Evolutionary conservation across 495 filamentous ascomycete species (phyloP).

Genomic region (Recurvomyces mirabilis): DNA sequence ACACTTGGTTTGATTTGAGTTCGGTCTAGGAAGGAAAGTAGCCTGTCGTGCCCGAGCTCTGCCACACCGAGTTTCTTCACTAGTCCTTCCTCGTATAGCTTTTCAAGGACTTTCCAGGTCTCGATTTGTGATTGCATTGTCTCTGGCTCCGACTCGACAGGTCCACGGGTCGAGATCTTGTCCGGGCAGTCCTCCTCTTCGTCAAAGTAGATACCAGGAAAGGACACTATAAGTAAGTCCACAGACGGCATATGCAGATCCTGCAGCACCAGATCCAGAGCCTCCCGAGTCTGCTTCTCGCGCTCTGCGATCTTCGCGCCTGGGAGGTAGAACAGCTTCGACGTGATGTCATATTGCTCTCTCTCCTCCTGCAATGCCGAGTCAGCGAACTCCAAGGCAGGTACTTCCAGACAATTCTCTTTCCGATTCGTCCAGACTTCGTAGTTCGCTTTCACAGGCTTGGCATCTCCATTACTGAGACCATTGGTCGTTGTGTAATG

Average conservation of each 20-base stretch:
- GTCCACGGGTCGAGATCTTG: conserved; percentile 21
- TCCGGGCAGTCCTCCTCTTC: conserved; percentile 60
- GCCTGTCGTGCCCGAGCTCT: conserved; percentile 77
- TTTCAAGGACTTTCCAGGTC: conserved; percentile 64
- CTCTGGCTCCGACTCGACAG: conserved; percentile 41
- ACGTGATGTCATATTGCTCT: conserved; percentile 78
- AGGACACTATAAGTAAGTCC: conserved; percentile 84
- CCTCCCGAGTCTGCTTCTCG: conserved; percentile 57
- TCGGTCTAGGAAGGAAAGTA: conserved; percentile 52
- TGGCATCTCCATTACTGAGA: not conserved
- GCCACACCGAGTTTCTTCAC: conserved; percentile 70
- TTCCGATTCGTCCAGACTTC: conserved; percentile 53
- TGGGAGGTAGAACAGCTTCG: conserved; percentile 86
- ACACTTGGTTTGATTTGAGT: conserved; percentile 68
- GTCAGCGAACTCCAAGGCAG: conserved; percentile 59
- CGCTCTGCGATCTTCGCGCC: conserved; percentile 45
- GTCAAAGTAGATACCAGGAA: conserved; percentile 87
- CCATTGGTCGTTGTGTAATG: conserved; percentile 12
- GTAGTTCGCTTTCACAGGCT: conserved; percentile 24
- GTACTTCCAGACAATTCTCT: conserved; percentile 57
- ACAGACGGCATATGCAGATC: conserved; percentile 64
- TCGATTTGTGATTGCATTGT: conserved; percentile 52
- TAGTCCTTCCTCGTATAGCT: conserved; percentile 56
- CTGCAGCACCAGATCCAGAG: conserved; percentile 64
- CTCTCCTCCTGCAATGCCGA: conserved; percentile 66